phyloP scores from a whole-genome alignment of 1,139 yeast species.

The Diutina catenulata region DNA sequence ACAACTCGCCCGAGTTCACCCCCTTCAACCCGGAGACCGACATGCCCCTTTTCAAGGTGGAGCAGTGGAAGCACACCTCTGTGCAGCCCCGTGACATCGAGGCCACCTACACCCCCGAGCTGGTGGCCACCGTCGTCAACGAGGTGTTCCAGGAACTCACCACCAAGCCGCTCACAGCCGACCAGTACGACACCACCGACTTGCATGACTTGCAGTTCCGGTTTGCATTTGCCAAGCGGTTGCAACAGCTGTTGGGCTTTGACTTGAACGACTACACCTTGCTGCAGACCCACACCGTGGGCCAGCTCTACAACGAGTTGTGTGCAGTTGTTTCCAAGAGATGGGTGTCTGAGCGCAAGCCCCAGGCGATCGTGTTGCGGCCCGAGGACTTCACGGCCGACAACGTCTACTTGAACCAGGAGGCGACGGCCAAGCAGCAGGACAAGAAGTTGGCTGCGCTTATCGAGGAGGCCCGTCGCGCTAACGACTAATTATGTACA shows the following conservation, averaged over 20 bases:
- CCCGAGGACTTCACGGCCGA: conserved; percentile 23
- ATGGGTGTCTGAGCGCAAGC: conserved; percentile 52
- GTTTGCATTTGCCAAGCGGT: conserved; percentile 43
- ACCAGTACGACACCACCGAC: conserved; percentile 12
- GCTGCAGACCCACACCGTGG: conserved; percentile 36
- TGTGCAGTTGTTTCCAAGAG: conserved; percentile 33
- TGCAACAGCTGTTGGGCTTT: conserved; percentile 52
- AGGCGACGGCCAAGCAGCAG: conserved; percentile 21
- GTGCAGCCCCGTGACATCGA: conserved; percentile 20
- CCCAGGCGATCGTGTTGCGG: conserved; percentile 49
- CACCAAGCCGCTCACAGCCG: conserved; percentile 11
- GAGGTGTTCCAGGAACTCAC: conserved; percentile 16
- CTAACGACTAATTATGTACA: conserved; percentile 6
- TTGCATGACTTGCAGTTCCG: conserved; percentile 43
- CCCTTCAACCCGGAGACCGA: conserved; percentile 19
- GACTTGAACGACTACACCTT: conserved; percentile 55
- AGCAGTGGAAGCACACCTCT: conserved; percentile 23
- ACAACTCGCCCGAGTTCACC: conserved; percentile 22
- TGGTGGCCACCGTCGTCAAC: conserved; percentile 16
- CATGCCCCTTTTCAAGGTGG: conserved; percentile 24
- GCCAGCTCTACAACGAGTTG: conserved; percentile 34
- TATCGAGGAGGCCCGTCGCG: conserved; percentile 18
- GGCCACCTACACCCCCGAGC: conserved; percentile 16
- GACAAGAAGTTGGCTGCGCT: conserved; percentile 18
- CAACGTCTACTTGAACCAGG: conserved; percentile 42